These are phyloP conservation scores for Irineochytrium annulatum DNA, from an alignment of 192 early-diverging fungal species.

Conservation along the genomic window DNA sequence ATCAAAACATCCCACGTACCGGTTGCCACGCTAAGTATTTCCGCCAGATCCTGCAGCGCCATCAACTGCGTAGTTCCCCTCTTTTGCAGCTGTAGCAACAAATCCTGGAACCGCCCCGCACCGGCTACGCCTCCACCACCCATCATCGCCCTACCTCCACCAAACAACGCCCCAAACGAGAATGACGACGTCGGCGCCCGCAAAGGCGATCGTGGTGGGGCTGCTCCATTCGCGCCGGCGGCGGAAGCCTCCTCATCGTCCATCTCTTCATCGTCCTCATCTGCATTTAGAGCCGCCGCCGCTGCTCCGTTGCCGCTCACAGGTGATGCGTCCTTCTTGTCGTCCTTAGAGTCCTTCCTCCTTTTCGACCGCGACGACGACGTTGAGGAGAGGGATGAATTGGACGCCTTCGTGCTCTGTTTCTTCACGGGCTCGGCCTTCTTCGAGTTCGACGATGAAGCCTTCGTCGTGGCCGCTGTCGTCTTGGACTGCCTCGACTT, in stretches of 20 bases:
- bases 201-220: neutral
- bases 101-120: constrained; percentile 50
- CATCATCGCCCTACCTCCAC: neutral
- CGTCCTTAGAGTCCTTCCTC: neutral
- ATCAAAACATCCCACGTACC: constrained; percentile 36
- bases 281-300: constrained; percentile 19
- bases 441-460: too few relatives aligned
- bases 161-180: constrained; percentile 20
- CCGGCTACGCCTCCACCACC: constrained; percentile 32
- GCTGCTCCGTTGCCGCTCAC: neutral
- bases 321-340: neutral
- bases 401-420: too few relatives aligned
- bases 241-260: constrained; percentile 27
- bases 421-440: too few relatives aligned
- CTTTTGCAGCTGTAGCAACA: constrained; percentile 55
- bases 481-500: too few relatives aligned
- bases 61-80: constrained; percentile 68
- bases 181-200: constrained; percentile 10
- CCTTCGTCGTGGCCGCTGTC: too few relatives aligned
- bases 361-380: too few relatives aligned
- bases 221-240: neutral
- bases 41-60: constrained; percentile 81
- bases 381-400: too few relatives aligned
- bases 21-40: constrained; percentile 72
- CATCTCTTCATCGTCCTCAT: constrained; percentile 33